Evolutionary conservation across 2,329 filamentous ascomycete species (phyloP), one percentile per base, ranked within the genome.

Genomic region (Penicillium hordei): DNA sequence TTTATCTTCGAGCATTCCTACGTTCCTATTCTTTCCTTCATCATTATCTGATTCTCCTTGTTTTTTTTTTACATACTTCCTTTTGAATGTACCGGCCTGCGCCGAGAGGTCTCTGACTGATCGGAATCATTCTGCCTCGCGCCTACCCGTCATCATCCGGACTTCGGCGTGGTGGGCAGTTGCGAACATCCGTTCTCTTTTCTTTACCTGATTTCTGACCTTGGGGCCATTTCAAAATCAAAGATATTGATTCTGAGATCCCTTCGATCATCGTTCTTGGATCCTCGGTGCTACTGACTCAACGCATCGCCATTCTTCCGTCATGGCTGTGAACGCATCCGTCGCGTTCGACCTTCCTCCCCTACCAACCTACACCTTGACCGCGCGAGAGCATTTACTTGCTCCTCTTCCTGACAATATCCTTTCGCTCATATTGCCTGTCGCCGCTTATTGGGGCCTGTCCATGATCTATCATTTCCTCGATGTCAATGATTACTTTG

Each of bases 391-490:
- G 60, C 86, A 91, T 56, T 81, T 97, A 55, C 74, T 97, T 59
- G 79, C 90, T 42, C 89, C 88, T 76, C 82, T 96, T 19, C 86
- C 92, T 58, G 94, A 99, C 78, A 88, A 89, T 70, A 86, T 89
- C 75, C 79, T 96, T 29, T 86, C 89, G 45, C 81, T 95, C 58
- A 75, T 93, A 46, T 79, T 89, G 15, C 93, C 93, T 31, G 83
- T 97, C 60, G 73, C 91, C 67, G 89, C 89, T 57, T 99, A 99
- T 82, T 99, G 94, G 94, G 77, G 79, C 23, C 78, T 95, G 33
- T 97, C 93, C 21, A 77, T 90, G 73, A 78, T 93, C 72, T 99
- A 96, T 79, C 93, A 97, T 80, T 71, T 87, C 66, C 87, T 97
- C 70, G 94, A 99, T 77, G 81, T 87, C 58, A 87, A 88, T 77